A percentile compares a stretch with the other conserved stretches of the same genome.
Evolutionary conservation across 2,329 filamentous ascomycete species (phyloP).

Genomic region (Sclerotinia sclerotiorum): DNA sequence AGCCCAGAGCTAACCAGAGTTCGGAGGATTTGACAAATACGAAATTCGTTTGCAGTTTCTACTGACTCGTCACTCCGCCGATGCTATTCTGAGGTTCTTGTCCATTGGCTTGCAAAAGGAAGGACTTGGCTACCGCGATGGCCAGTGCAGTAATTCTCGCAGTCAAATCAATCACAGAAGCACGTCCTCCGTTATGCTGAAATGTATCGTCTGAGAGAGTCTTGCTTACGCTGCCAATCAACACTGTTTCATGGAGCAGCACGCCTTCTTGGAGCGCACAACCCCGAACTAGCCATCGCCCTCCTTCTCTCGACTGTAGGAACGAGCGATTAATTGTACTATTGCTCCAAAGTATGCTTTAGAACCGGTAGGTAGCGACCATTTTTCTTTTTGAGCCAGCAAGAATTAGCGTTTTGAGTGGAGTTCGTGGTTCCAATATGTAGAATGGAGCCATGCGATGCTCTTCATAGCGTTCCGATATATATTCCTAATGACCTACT

Average conservation of each 20-base stretch:
- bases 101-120: not conserved
- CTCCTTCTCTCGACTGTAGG: too few species aligned
- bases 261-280: too few species aligned
- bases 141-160: not conserved
- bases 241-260: not conserved
- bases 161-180: slow-evolving; percentile 6
- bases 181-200: not conserved
- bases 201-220: not conserved
- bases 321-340: too few species aligned
- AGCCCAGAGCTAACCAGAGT: not conserved
- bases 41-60: not conserved
- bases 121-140: not conserved
- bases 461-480: too few species aligned
- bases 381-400: too few species aligned
- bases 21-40: not conserved
- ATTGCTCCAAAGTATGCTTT: too few species aligned
- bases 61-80: not conserved
- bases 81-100: not conserved
- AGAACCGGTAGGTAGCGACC: too few species aligned
- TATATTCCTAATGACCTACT: too few species aligned
- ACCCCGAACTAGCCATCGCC: too few species aligned
- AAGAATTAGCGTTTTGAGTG: too few species aligned
- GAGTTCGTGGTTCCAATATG: too few species aligned
- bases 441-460: too few species aligned
- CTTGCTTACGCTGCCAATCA: not conserved